Evolutionary conservation across 1,139 yeast species (phyloP), one percentile per base, ranked within the genome.

Genomic region (Sugiyamaella novakii): DNA sequence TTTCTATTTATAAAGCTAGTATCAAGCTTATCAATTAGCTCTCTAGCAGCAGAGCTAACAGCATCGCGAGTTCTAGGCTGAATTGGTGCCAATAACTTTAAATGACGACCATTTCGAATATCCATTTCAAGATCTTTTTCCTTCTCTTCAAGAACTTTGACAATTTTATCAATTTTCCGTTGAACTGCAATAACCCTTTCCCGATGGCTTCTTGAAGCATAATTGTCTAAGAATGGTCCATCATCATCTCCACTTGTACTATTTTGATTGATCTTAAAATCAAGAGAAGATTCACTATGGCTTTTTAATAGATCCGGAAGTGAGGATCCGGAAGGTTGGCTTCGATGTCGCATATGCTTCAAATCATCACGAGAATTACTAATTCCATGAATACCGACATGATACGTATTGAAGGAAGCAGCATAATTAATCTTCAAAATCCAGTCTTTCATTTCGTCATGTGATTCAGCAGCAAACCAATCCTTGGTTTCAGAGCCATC

Each of bases 1-100:
- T 75, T 71, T 18, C 74, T 63, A 50, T 81, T 84, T 53, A 74
- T 74, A 71, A 80, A 74, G 36, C 76, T 64, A 79, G 81, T 77
- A 49, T 79, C 81, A 43, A 81, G 61, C 53, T 76, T 73, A 15
- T 78, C 72, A n/a, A 75, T 69, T 49, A 78, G 61, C 47, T 73
- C 67, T 33, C 76, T 75, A 5, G 77, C 74, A 2, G 78, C 71
- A 18, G 67, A 63, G 10, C 71, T 61, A 24, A 83, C 57, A 3
- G 67, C 63, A 17, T 79, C 84, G 39, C 76, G 68, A 0, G 85
- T 78, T 46, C 74, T 75, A 5, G 68, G 67, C 28, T 72, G 72
- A 25, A 82, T 66, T 1, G 88, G 88, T 11, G 82, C 75, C 34
- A 79, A 63, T 14, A 71, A 66, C 35, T 68, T 63, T 43, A 77